Evolutionary conservation across 1,139 yeast species (phyloP).

Genomic region (Candida tunisiensis): DNA sequence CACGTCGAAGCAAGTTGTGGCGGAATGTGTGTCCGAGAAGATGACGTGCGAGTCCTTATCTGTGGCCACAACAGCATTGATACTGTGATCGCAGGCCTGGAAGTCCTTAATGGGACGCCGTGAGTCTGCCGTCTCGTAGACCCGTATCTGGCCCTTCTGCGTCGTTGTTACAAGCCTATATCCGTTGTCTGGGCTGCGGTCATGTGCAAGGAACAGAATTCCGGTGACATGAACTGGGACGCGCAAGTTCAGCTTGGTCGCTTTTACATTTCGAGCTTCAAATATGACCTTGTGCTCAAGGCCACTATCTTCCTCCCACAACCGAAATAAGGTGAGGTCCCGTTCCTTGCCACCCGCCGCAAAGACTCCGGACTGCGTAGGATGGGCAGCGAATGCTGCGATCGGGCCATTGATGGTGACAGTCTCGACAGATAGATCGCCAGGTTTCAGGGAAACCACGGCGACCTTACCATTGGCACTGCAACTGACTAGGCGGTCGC

Average conservation of each 20-base stretch:
- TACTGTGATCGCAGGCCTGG: slow-evolving; percentile 8
- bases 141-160: slow-evolving; percentile 39
- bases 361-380: slow-evolving; percentile 3
- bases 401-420: neutral
- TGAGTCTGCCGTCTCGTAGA: slow-evolving; percentile 17
- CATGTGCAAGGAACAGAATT: slow-evolving; percentile 17
- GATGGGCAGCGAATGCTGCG: neutral
- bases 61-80: slow-evolving; percentile 7
- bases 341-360: slow-evolving; percentile 30
- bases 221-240: slow-evolving; percentile 21
- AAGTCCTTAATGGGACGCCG: slow-evolving; percentile 13
- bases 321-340: slow-evolving; percentile 16
- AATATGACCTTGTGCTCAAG: slow-evolving; percentile 2
- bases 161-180: slow-evolving; percentile 47
- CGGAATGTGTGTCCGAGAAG: slow-evolving; percentile 8
- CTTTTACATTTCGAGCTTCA: slow-evolving; percentile 21
- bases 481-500: slow-evolving; percentile 4
- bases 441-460: neutral
- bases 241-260: slow-evolving; percentile 18
- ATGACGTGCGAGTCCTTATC: slow-evolving; percentile 7
- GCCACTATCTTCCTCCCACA: slow-evolving; percentile 1
- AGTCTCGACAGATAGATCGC: neutral
- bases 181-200: slow-evolving; percentile 2
- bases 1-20: slow-evolving; percentile 5
- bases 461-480: slow-evolving; percentile 6